A percentile compares a stretch with the other conserved stretches of the same genome.
These are phyloP conservation scores for Tolypocladium endophyticum DNA, from an alignment of 2,329 filamentous ascomycete species.

Conservation along the genomic window DNA sequence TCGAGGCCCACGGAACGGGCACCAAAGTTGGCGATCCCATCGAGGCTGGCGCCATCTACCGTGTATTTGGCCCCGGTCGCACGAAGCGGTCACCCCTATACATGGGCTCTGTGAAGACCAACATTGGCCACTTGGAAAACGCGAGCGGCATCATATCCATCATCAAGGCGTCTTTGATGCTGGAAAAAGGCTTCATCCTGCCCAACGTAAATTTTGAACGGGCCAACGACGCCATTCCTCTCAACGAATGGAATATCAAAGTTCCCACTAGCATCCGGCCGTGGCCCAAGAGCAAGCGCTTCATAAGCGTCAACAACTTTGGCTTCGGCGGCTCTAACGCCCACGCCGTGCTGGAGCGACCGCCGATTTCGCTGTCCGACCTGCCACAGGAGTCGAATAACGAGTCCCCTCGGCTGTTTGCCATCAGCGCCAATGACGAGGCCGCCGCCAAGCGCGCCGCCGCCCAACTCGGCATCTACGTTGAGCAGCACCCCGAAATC, in stretches of 20 bases:
- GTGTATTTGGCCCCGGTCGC: slow-evolving; percentile 28
- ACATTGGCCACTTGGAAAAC: slow-evolving; percentile 41
- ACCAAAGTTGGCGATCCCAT: slow-evolving; percentile 45
- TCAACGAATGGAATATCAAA: slow-evolving; percentile 38
- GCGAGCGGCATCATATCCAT: slow-evolving; percentile 39
- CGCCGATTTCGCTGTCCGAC: slow-evolving; percentile 1
- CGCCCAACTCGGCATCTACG: slow-evolving; percentile 23
- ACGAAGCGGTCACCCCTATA: slow-evolving; percentile 30
- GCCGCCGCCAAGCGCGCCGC: slow-evolving; percentile 18
- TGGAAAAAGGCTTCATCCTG: slow-evolving; percentile 38
- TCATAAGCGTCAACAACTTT: slow-evolving; percentile 39
- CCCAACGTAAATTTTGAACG: slow-evolving; percentile 40
- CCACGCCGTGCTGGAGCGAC: slow-evolving; percentile 26
- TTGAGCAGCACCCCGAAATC: slow-evolving; percentile 30
- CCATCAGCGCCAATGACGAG: slow-evolving; percentile 28
- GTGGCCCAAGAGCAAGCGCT: slow-evolving; percentile 37
- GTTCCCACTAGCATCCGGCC: slow-evolving; percentile 31
- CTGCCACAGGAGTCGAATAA: neutral
- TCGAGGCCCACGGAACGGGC: slow-evolving; percentile 46
- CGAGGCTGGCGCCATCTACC: slow-evolving; percentile 38
- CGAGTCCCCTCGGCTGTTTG: slow-evolving; percentile 25
- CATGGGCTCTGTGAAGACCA: slow-evolving; percentile 39
- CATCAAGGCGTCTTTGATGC: slow-evolving; percentile 40
- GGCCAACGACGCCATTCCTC: slow-evolving; percentile 37
- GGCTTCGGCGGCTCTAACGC: slow-evolving; percentile 36